Evolutionary conservation across 129 eudicot genomes (phyloP).

Genomic region (Flaveria sonorensis): DNA sequence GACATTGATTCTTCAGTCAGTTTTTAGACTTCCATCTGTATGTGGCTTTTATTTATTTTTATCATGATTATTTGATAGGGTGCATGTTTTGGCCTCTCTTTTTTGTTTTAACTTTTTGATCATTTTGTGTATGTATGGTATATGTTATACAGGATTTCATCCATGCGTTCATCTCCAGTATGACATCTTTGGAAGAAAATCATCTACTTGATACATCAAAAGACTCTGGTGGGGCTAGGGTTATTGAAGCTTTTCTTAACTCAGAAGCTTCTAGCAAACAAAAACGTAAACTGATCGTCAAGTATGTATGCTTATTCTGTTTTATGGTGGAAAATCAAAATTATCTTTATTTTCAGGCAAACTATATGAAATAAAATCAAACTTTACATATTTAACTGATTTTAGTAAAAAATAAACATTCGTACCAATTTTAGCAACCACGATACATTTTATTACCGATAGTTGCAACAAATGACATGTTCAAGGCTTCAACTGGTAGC

Average conservation of each 20-base stretch:
- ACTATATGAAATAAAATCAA: not conserved
- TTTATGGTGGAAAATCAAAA: not conserved
- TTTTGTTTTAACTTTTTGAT: not conserved
- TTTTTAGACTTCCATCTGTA: constrained; percentile 77
- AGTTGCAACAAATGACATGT: not conserved
- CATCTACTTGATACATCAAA: constrained; percentile 62
- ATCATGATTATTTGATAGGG: not conserved
- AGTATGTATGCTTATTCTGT: constrained; percentile 44
- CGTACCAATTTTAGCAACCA: not conserved
- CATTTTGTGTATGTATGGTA: constrained; percentile 14
- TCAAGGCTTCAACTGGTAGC: not conserved
- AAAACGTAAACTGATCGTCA: constrained; percentile 72
- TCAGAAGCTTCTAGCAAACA: constrained; percentile 78
- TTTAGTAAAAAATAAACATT: not conserved
- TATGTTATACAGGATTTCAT: constrained; percentile 66
- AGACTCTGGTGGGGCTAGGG: constrained; percentile 91
- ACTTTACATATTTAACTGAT: not conserved
- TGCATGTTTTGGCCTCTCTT: not conserved
- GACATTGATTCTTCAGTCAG: constrained; percentile 76
- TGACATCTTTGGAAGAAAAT: constrained; percentile 73
- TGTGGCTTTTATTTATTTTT: constrained; percentile 23
- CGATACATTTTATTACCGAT: not conserved
- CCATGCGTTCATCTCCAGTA: constrained; percentile 70
- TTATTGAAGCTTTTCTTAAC: constrained; percentile 86
- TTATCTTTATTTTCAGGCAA: not conserved